Percentiles rank a stretch among this genome's conserved stretches.
Conservation (phyloP, 371 early-diverging fungal species). For the Lichtheimia hyalospora region DNA sequence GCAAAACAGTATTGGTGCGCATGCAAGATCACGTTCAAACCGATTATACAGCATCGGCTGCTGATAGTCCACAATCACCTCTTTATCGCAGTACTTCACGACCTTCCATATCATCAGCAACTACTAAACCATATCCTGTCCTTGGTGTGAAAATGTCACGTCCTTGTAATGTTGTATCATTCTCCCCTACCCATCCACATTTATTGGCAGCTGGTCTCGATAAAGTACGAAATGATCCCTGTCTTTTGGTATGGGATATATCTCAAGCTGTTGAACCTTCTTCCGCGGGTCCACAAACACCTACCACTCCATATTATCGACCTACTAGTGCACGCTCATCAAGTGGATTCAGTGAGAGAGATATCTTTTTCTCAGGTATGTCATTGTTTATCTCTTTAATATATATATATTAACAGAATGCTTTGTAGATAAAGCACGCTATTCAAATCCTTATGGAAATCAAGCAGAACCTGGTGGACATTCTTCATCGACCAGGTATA, state of each 20-base stretch:
- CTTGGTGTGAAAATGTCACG: slow-evolving; percentile 61
- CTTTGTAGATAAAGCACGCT: background rate
- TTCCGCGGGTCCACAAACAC: slow-evolving; percentile 34
- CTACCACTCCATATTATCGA: slow-evolving; percentile 7
- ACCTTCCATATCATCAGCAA: background rate
- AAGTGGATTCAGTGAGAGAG: background rate
- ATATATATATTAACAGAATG: too few relatives aligned
- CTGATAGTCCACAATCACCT: slow-evolving; percentile 17
- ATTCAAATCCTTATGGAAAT: background rate
- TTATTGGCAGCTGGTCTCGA: slow-evolving; percentile 72
- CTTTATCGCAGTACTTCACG: background rate
- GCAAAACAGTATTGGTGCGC: slow-evolving; percentile 61
- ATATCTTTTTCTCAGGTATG: slow-evolving; percentile 1
- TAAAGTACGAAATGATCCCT: slow-evolving; percentile 73
- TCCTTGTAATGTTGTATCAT: slow-evolving; percentile 75
- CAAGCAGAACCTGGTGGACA: background rate
- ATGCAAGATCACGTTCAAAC: slow-evolving; percentile 47
- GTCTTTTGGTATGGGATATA: slow-evolving; percentile 78
- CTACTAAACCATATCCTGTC: slow-evolving; percentile 47
- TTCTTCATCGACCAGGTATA: background rate
- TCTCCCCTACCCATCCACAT: slow-evolving; percentile 61
- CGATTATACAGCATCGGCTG: slow-evolving; percentile 22
- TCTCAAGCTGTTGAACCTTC: slow-evolving; percentile 46
- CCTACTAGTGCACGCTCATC: background rate
- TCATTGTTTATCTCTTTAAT: too few relatives aligned